Evolutionary conservation across 2,329 filamentous ascomycete genomes (phyloP).

Genomic region (Periconia digitata): DNA sequence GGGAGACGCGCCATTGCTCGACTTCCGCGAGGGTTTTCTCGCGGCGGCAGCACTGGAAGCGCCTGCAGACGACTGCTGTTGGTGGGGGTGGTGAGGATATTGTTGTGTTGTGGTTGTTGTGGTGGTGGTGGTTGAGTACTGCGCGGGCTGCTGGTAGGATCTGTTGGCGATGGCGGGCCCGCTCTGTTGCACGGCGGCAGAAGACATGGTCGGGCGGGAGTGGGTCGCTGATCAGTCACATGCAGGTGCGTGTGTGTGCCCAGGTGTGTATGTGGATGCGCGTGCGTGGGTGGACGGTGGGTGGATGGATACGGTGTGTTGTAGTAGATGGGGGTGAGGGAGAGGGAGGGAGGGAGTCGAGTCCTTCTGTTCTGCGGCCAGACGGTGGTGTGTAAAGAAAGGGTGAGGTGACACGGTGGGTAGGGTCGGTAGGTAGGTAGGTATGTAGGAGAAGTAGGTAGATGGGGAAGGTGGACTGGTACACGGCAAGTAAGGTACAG

Average conservation of each 20-base stretch:
- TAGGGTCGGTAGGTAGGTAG: too few species aligned
- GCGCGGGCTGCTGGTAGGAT: constrained; percentile 14
- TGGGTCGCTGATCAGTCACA: background rate
- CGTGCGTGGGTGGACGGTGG: constrained; percentile 3
- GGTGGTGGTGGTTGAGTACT: constrained; percentile 19
- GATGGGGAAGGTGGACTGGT: too few species aligned
- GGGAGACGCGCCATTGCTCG: constrained; percentile 46
- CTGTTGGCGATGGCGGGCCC: constrained; percentile 28
- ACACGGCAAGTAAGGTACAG: too few species aligned
- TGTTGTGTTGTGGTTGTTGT: constrained; percentile 7
- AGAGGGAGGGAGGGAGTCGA: too few species aligned
- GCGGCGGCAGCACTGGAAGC: constrained; percentile 40
- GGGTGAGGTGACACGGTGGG: background rate
- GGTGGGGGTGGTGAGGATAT: background rate
- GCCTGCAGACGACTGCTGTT: constrained; percentile 20
- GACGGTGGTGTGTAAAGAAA: too few species aligned
- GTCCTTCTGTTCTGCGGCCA: too few species aligned
- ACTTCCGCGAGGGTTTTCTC: constrained; percentile 38
- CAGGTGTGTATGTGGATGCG: constrained; percentile 2
- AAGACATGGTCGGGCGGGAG: constrained; percentile 31
- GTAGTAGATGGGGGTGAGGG: background rate
- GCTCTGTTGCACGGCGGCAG: constrained; percentile 39
- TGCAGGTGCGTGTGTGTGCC: constrained; percentile 7
- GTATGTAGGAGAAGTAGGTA: too few species aligned
- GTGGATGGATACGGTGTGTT: too few species aligned